Evolutionary conservation across 306 rosid genomes (phyloP).

Genomic region (Malus sieversii): DNA sequence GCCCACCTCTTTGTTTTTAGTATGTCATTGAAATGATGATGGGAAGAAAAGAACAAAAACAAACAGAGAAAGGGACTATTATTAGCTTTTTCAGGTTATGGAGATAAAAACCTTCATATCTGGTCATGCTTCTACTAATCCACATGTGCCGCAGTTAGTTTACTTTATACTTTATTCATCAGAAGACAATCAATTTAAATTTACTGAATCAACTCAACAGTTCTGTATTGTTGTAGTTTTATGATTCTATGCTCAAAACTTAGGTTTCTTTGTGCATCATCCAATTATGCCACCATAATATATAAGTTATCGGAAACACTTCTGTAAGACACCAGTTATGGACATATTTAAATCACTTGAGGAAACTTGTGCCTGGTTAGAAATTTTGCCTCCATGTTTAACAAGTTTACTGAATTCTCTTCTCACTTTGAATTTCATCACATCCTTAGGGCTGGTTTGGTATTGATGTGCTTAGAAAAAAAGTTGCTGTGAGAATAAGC

Average conservation of each 20-base stretch:
- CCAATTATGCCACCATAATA: background rate
- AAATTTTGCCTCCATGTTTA: background rate
- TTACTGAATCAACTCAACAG: background rate
- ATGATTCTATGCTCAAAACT: background rate
- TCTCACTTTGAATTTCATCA: background rate
- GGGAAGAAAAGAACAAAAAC: background rate
- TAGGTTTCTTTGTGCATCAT: background rate
- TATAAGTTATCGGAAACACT: background rate
- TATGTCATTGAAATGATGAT: background rate
- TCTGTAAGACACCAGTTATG: background rate
- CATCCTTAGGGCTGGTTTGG: background rate
- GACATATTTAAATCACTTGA: background rate
- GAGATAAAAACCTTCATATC: background rate
- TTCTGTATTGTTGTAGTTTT: background rate
- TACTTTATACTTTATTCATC: background rate
- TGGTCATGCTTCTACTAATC: background rate
- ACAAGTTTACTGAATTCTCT: background rate
- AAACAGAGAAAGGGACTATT: background rate
- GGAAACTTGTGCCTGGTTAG: background rate
- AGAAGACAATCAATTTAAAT: background rate
- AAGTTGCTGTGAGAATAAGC: no score
- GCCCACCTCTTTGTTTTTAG: background rate
- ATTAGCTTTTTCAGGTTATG: background rate
- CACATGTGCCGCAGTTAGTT: background rate
- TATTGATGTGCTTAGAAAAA: no score